These are phyloP conservation scores for Thielaviopsis musarum DNA, from an alignment of 2,329 filamentous ascomycete genomes.

Conservation along the genomic window DNA sequence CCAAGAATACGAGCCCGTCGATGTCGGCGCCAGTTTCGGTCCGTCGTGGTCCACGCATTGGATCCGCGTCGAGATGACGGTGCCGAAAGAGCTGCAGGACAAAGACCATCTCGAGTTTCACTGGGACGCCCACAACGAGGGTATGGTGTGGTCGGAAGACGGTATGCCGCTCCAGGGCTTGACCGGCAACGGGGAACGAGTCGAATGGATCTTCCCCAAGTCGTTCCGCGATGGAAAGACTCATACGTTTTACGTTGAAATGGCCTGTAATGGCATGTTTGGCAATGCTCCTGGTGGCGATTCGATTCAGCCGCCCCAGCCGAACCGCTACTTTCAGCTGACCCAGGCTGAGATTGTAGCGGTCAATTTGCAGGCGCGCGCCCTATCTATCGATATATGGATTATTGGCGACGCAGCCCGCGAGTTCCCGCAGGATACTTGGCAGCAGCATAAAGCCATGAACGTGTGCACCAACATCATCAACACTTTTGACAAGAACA, in stretches of 20 bases:
- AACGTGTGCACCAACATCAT: constrained; percentile 78
- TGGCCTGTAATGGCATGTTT: constrained; percentile 98
- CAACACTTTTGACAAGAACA: constrained; percentile 68
- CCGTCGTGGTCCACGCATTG: constrained; percentile 97
- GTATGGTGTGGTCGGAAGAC: constrained; percentile 80
- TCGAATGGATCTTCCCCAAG: constrained; percentile 80
- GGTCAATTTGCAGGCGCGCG: constrained; percentile 70
- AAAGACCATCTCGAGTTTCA: constrained; percentile 84
- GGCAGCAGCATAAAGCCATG: constrained; percentile 75
- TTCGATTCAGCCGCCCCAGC: constrained; percentile 72
- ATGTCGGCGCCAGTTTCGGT: constrained; percentile 66
- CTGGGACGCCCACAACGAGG: constrained; percentile 91
- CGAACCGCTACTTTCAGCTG: constrained; percentile 67
- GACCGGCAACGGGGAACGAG: constrained; percentile 74
- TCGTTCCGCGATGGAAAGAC: constrained; percentile 69
- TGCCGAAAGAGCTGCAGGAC: constrained; percentile 54
- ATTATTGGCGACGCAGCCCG: constrained; percentile 83
- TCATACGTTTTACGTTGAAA: constrained; percentile 87
- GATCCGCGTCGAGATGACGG: constrained; percentile 70
- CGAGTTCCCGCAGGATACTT: constrained; percentile 77
- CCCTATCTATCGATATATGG: constrained; percentile 85
- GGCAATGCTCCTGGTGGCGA: constrained; percentile 77
- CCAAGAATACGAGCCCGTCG: constrained; percentile 46
- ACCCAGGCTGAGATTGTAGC: constrained; percentile 70
- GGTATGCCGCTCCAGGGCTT: constrained; percentile 84